Evolutionary conservation across 495 filamentous ascomycete species (phyloP), one percentile per base, ranked within the genome.

Genomic region (Aspergillus saccharolyticus): DNA sequence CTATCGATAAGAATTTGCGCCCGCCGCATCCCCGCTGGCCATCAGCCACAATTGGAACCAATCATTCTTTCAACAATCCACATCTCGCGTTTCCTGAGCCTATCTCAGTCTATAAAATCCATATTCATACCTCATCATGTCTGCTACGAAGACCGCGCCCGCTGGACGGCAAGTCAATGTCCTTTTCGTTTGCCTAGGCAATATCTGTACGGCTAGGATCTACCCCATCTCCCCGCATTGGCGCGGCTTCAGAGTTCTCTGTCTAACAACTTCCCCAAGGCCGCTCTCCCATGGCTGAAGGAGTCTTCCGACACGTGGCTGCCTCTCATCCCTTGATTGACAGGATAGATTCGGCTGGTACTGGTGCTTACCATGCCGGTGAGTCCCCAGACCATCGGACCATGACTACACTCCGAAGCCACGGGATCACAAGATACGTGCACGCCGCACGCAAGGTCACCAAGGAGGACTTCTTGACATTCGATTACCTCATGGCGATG

Each of bases 401-500:
- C 9, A 85, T 97, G 82, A 78, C 82, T 50, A 93, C 89, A 0
- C 83, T 98, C 21, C 77, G 78, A 60, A 74, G 77, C 16, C 80
- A 96, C 63, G 85, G 85, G 14, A 91, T 96, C 56, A 82, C 72
- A 8, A 78, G 86, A 60, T 96, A 95, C 68, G 70, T 75, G 4
- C 94, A 98, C 69, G 73, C 71, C 3, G 93, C 92, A 10, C 83
- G 91, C 33, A 88, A 88, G 70, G 82, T 96, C 65, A 76, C 74
- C 44, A 68, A 77, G 17, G 74, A 78, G 2, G 89, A 98, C 70
- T 96, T 97, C 63, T 68, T 81, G 20, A 79, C 81, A 5, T 97
- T 96, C 64, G 91, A 97, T 69, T 98, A 93, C 66, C 84, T 98
- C 54, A 79, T 98, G 52, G 92, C 90, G 43, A 98, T 98, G 94